Evolutionary conservation across 192 early-diverging fungal genomes (phyloP).

Genomic region (Podila horticola): DNA sequence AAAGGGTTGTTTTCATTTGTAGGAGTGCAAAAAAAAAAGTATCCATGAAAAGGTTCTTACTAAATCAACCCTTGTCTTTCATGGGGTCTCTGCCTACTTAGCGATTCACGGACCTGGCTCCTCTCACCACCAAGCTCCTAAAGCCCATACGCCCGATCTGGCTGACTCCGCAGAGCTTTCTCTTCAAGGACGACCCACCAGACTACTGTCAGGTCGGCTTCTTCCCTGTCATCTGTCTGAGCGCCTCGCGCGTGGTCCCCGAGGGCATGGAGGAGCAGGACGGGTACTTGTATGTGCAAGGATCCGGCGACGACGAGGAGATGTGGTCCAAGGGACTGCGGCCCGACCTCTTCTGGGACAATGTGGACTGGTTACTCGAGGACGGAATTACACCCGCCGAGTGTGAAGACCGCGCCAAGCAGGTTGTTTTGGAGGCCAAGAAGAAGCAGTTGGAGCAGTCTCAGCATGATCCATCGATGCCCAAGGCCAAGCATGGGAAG

Average conservation of each 20-base stretch:
- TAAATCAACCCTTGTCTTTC: neutral
- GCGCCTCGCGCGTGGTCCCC: constrained; percentile 73
- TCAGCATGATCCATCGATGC: constrained; percentile 49
- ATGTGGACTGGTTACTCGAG: constrained; percentile 36
- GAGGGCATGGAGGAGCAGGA: constrained; percentile 55
- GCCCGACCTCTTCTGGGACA: constrained; percentile 47
- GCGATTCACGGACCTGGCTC: constrained; percentile 58
- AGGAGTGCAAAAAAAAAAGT: no score
- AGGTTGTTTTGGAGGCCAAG: constrained; percentile 33
- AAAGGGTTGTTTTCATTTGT: constrained; percentile 2
- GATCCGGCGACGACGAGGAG: constrained; percentile 91
- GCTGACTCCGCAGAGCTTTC: constrained; percentile 73
- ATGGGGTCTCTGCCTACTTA: neutral
- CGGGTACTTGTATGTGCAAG: constrained; percentile 87
- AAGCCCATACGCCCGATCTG: constrained; percentile 88
- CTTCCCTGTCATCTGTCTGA: constrained; percentile 81
- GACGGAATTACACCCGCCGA: constrained; percentile 27
- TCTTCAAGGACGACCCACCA: constrained; percentile 52
- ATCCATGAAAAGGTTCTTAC: neutral
- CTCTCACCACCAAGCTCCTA: constrained; percentile 24
- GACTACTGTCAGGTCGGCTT: constrained; percentile 64
- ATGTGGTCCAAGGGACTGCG: constrained; percentile 72
- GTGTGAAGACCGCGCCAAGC: constrained; percentile 25
- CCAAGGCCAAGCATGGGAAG: constrained; percentile 69
- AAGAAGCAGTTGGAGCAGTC: constrained; percentile 3